Conservation (phyloP, 225 moss, liverwort and hornwort species). For the Sphagnum contortum region DNA sequence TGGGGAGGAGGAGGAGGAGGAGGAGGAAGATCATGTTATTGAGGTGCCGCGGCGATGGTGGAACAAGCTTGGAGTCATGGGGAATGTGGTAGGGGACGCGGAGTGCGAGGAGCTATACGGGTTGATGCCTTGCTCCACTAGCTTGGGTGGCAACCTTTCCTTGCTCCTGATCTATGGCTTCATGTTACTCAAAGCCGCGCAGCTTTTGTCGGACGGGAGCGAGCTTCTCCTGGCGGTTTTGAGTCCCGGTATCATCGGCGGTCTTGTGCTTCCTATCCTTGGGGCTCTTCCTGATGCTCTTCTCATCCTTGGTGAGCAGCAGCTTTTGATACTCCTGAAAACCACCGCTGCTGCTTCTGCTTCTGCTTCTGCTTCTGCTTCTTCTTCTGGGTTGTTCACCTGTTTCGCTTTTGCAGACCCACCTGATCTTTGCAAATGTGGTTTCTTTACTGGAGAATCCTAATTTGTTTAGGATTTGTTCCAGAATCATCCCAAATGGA, state of each 20-base stretch:
- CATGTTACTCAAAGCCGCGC: conserved; percentile 58
- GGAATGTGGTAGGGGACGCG: conserved; percentile 14
- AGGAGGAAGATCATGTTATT: too few relatives aligned
- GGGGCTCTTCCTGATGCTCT: conserved; percentile 87
- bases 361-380: too few relatives aligned
- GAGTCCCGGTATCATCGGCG: conserved; percentile 73
- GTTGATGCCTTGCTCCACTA: conserved; percentile 75
- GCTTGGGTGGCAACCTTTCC: conserved; percentile 61
- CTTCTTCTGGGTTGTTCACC: neutral
- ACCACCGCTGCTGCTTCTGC: too few relatives aligned
- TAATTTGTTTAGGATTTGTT: too few relatives aligned
- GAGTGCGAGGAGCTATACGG: conserved; percentile 90
- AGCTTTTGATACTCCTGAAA: conserved; percentile 2
- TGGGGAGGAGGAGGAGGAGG: too few relatives aligned
- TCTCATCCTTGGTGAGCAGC: conserved; percentile 53
- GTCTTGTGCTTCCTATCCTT: conserved; percentile 83
- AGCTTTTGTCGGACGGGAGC: conserved; percentile 65
- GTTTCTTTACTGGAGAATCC: too few relatives aligned
- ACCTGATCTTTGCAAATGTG: too few relatives aligned
- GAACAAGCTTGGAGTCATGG: too few relatives aligned
- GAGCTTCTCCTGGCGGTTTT: conserved; percentile 73
- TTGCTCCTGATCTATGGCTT: conserved; percentile 58
- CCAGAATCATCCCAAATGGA: too few relatives aligned
- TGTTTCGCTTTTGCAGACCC: too few relatives aligned
- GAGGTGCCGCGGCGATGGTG: too few relatives aligned